Evolutionary conservation across 2,329 filamentous ascomycete species (phyloP), one percentile per base, ranked within the genome.

Genomic region (Pyricularia pennisetigena): DNA sequence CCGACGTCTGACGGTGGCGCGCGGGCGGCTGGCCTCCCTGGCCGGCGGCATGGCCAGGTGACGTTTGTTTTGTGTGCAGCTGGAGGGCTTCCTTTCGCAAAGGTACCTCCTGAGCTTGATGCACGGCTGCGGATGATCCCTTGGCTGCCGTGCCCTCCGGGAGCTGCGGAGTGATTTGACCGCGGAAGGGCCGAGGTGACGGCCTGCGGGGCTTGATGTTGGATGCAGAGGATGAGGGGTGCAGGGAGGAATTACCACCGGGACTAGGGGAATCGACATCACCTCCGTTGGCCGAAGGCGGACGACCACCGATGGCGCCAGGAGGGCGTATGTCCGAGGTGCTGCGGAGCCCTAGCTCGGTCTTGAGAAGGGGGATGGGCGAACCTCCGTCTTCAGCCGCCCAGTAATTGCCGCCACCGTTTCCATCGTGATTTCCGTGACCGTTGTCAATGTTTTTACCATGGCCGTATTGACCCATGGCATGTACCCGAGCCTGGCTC

Each of bases 221-320:
- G 68, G 68, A 68, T 10, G 64, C 54, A 5, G 68, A 68, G 29
- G 68, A 62, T 4, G 68, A 66, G 4, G 68, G 68, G 35, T 49
- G 64, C n/a, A 68, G 32, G 9, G 68, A 68, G 30, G 68, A 68
- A 9, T 68, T 54, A 23, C 64, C 64, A 14, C 30, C 30, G 16
- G 66, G 29, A 29, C 66, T 67, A 49, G 49, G 28, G 5, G 29
- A 1, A 29, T 62, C 54, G n/a, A 20, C 9, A 24, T 66, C 49
- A 23, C 49, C 65, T n/a, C 10, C 49, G 28, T n/a, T 8, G 65
- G 57, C 57, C 10, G 57, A 61, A 1, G 57, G 57, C 16, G 57
- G 57, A 61, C 57, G 57, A 28, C 57, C 57, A 12, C 57, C 57
- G 9, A 61, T 61, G 23, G 57, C 57, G 10, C 57, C 57, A 28